Percentiles rank a stretch among this genome's conserved stretches.
Conservation (phyloP, 345 rosid species). For the Hibiscus mutabilis region DNA sequence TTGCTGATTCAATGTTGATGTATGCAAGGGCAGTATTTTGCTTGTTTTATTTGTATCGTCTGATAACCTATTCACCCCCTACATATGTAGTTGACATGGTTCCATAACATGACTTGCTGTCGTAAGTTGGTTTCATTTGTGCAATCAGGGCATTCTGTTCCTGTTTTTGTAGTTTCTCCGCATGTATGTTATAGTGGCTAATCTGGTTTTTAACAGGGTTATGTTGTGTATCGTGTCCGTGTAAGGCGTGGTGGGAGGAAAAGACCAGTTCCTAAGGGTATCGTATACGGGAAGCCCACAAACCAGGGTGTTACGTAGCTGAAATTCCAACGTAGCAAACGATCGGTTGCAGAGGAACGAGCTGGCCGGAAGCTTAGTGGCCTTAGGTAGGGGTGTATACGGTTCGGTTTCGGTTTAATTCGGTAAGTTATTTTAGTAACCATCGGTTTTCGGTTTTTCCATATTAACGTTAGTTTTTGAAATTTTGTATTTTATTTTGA, state of each 20-base stretch:
- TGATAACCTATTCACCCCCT: no score
- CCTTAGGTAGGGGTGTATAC: no score
- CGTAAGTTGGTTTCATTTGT: background rate
- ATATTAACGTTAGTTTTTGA: no score
- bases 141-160: background rate
- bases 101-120: no score
- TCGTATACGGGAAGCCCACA: constrained; percentile 84
- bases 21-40: no score
- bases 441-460: no score
- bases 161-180: background rate
- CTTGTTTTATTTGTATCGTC: no score
- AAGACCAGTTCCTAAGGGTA: constrained; percentile 86
- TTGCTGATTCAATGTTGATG: background rate
- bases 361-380: constrained; percentile 74
- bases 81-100: no score
- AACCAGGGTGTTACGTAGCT: constrained; percentile 87
- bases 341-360: constrained; percentile 82
- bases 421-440: no score
- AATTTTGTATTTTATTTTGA: no score
- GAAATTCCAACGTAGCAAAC: constrained; percentile 77
- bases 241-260: constrained; percentile 88
- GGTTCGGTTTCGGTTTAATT: no score
- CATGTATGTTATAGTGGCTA: background rate
- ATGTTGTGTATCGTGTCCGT: constrained; percentile 71
- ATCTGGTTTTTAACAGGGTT: constrained; percentile 37